A percentile compares a stretch with the other conserved stretches of the same genome.
Conservation (phyloP, 2,329 filamentous ascomycete genomes). For the Verticillium longisporum region DNA sequence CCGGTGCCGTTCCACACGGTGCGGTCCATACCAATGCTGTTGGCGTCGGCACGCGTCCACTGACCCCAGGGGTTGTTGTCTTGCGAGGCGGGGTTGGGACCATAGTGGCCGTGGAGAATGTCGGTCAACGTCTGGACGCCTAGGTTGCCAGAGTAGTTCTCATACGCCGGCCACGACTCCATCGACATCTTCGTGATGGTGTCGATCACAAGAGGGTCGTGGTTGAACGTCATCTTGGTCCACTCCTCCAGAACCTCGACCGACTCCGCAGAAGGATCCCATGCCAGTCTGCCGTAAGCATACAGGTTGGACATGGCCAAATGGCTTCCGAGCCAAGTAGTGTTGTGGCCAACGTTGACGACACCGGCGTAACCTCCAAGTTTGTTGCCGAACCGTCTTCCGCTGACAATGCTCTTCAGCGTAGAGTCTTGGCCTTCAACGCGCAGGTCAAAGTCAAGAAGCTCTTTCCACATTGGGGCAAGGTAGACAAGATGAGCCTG, state of each 20-base stretch:
- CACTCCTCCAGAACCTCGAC: slow-evolving; percentile 53
- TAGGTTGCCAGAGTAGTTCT: slow-evolving; percentile 64
- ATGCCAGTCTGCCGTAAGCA: slow-evolving; percentile 60
- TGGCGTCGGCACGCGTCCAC: slow-evolving; percentile 59
- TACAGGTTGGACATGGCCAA: slow-evolving; percentile 67
- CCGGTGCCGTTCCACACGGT: slow-evolving; percentile 63
- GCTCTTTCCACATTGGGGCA: slow-evolving; percentile 60
- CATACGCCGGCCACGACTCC: slow-evolving; percentile 64
- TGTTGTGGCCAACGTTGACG: slow-evolving; percentile 58
- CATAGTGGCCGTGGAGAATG: slow-evolving; percentile 60
- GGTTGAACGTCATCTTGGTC: slow-evolving; percentile 60
- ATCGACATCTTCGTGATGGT: slow-evolving; percentile 58
- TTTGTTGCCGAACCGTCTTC: slow-evolving; percentile 48
- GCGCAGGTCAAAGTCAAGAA: slow-evolving; percentile 61
- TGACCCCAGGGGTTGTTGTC: slow-evolving; percentile 65
- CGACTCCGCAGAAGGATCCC: slow-evolving; percentile 48
- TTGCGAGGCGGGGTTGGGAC: slow-evolving; percentile 59
- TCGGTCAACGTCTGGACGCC: slow-evolving; percentile 64
- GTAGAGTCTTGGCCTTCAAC: slow-evolving; percentile 48
- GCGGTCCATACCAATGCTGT: slow-evolving; percentile 63
- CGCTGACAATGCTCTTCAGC: slow-evolving; percentile 54
- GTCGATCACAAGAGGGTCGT: slow-evolving; percentile 45
- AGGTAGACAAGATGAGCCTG: slow-evolving; percentile 64
- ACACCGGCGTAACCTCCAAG: slow-evolving; percentile 60
- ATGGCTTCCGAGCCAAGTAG: slow-evolving; percentile 63